A percentile compares a stretch with the other conserved stretches of the same genome.
phyloP scores from a whole-genome alignment of 257 asterid species.

The Solanum tarapatanum region DNA sequence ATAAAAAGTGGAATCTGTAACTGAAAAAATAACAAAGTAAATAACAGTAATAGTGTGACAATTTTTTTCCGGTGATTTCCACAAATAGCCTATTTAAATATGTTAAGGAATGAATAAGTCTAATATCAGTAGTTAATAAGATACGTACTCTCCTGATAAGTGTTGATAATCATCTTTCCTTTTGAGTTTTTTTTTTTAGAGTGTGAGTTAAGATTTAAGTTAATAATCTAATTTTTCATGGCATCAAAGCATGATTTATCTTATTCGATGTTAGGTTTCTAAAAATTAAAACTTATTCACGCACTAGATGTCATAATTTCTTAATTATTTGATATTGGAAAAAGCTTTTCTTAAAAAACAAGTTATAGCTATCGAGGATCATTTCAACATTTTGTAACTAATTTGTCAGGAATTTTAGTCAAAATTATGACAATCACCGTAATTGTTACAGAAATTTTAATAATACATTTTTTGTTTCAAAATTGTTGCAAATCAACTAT shows the following conservation, averaged over 20 bases:
- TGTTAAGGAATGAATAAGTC: too few relatives aligned
- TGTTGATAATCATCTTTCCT: neutral
- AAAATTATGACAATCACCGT: neutral
- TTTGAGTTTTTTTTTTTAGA: neutral
- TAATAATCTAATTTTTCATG: too few relatives aligned
- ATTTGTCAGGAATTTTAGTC: neutral
- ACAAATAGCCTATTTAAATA: neutral
- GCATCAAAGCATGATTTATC: too few relatives aligned
- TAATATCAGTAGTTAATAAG: too few relatives aligned
- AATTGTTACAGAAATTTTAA: neutral
- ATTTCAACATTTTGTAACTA: neutral
- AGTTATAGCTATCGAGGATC: neutral
- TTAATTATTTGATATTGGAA: neutral
- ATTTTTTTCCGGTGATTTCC: neutral
- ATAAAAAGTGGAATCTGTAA: neutral
- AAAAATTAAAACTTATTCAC: too few relatives aligned
- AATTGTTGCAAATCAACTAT: neutral
- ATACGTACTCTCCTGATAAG: neutral
- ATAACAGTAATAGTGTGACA: neutral
- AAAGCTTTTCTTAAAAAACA: neutral
- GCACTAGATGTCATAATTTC: neutral
- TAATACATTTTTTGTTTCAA: neutral
- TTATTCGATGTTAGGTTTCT: fast-evolving
- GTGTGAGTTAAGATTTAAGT: neutral
- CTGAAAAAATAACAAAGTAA: neutral